Evolutionary conservation across 371 early-diverging fungal species (phyloP).

Genomic region (Dinochytrium kinnereticum): DNA sequence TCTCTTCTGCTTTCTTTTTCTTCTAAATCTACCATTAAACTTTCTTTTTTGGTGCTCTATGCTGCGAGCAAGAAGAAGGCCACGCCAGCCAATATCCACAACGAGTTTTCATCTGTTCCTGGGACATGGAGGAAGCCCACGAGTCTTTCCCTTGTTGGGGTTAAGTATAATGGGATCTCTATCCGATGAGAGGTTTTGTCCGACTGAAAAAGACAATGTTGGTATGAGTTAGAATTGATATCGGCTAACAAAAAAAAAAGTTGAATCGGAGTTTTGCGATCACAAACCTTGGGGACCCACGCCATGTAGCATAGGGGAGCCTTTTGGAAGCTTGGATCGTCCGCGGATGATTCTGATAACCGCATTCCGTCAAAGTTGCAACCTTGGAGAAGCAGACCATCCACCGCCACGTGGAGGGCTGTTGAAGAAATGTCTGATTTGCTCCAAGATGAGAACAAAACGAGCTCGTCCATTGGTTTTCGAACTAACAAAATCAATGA

Average conservation of each 20-base stretch:
- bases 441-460: constrained; percentile 45
- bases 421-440: constrained; percentile 18
- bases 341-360: constrained; percentile 41
- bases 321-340: constrained; percentile 45
- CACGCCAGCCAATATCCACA: constrained; percentile 53
- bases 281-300: constrained; percentile 48
- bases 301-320: constrained; percentile 48
- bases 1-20: neutral
- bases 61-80: constrained; percentile 45
- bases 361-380: constrained; percentile 50
- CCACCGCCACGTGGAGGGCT: constrained; percentile 35
- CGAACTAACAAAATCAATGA: constrained; percentile 34
- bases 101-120: constrained; percentile 30
- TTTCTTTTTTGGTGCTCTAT: neutral
- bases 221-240: too few relatives aligned
- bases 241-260: neutral
- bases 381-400: constrained; percentile 54
- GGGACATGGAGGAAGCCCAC: constrained; percentile 47
- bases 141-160: constrained; percentile 40
- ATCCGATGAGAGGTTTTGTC: constrained; percentile 18
- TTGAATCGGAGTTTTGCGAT: constrained; percentile 12
- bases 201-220: constrained; percentile 2
- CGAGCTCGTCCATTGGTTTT: constrained; percentile 52
- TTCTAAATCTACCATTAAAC: too few relatives aligned
- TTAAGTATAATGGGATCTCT: constrained; percentile 48